These are phyloP conservation scores for Hymenoscyphus fraxineus DNA, from an alignment of 2,329 filamentous ascomycete species.

Conservation along the genomic window DNA sequence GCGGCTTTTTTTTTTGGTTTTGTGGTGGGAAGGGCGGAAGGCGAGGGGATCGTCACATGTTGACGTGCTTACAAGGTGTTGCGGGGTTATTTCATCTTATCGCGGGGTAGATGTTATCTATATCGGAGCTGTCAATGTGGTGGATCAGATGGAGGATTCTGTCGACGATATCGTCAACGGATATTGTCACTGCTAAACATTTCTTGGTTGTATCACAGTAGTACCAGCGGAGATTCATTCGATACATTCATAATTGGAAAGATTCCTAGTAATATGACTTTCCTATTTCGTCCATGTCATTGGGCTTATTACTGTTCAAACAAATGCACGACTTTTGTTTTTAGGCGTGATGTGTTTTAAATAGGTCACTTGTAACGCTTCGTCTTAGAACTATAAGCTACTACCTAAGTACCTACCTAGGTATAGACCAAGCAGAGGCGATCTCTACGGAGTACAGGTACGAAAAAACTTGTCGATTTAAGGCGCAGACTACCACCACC, in stretches of 20 bases:
- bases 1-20: background rate
- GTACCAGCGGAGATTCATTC: too few relatives aligned
- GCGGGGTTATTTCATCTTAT: background rate
- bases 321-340: background rate
- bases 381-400: too few relatives aligned
- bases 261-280: background rate
- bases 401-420: too few relatives aligned
- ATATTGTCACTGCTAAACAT: too few relatives aligned
- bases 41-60: background rate
- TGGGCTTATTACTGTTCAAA: background rate
- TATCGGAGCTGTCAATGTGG: background rate
- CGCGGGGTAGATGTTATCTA: background rate
- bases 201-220: too few relatives aligned
- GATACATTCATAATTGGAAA: background rate
- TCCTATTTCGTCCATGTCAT: background rate
- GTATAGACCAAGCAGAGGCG: too few relatives aligned
- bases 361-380: background rate
- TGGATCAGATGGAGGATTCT: background rate
- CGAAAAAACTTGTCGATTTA: too few relatives aligned
- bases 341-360: constrained; percentile 4
- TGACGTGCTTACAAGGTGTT: background rate
- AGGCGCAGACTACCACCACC: too few relatives aligned
- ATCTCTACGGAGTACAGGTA: too few relatives aligned
- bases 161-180: background rate
- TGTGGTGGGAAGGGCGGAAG: background rate